Conservation (phyloP, 2,329 filamentous ascomycete genomes). For the Aureobasidium mangrovei region DNA sequence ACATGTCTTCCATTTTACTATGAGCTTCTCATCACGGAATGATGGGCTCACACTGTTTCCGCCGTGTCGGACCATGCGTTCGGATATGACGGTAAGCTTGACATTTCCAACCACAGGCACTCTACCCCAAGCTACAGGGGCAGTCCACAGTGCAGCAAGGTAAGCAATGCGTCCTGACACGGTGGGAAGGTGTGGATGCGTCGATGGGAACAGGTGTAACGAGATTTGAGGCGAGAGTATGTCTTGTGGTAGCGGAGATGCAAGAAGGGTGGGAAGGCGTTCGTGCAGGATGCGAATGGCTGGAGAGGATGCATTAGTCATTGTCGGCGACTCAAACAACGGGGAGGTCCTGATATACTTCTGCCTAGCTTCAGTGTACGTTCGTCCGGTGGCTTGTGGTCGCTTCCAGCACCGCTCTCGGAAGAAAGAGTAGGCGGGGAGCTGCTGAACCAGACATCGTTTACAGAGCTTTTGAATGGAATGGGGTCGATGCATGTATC, state of each 20-base stretch:
- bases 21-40: constrained; percentile 61
- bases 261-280: constrained; percentile 51
- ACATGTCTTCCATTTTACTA: constrained; percentile 80
- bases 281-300: constrained; percentile 54
- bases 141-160: constrained; percentile 88
- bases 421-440: not conserved
- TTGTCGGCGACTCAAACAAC: not conserved
- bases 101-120: constrained; percentile 88
- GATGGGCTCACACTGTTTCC: constrained; percentile 32
- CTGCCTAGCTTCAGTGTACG: constrained; percentile 54
- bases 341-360: constrained; percentile 35
- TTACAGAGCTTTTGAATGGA: not conserved
- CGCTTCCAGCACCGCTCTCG: constrained; percentile 11
- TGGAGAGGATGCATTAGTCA: constrained; percentile 22
- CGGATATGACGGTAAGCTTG: constrained; percentile 74
- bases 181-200: constrained; percentile 81
- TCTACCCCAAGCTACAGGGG: constrained; percentile 89
- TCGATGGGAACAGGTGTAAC: constrained; percentile 59
- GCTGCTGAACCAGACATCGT: constrained; percentile 10
- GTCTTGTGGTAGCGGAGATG: constrained; percentile 52
- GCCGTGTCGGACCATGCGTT: constrained; percentile 65
- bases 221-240: constrained; percentile 54
- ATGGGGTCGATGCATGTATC: not conserved
- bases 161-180: constrained; percentile 88
- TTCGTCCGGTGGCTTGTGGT: constrained; percentile 45